Percentiles rank a stretch among this genome's conserved stretches.
Conservation (phyloP, 306 rosid genomes). For the Fagus crenata region DNA sequence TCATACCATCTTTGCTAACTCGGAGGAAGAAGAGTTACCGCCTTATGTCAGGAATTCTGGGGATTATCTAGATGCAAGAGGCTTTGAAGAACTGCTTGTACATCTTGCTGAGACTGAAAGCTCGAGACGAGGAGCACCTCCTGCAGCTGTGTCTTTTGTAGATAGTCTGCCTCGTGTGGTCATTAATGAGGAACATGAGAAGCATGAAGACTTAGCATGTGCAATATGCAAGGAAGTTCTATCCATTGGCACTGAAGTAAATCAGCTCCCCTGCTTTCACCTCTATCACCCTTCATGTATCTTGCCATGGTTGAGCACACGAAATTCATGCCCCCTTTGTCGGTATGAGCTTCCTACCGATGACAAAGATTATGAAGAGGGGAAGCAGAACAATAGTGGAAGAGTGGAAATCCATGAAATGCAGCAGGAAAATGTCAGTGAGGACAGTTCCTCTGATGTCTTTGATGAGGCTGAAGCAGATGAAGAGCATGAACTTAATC, state of each 20-base stretch:
- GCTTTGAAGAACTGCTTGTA: conserved; percentile 67
- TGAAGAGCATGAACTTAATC: conserved; percentile 39
- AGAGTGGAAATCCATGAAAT: conserved; percentile 40
- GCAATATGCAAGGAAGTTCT: conserved; percentile 90
- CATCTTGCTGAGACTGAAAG: conserved; percentile 71
- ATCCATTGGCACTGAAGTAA: conserved; percentile 55
- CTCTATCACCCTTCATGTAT: conserved; percentile 83
- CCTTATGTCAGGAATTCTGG: conserved; percentile 51
- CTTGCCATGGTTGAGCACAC: conserved; percentile 84
- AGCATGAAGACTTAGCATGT: conserved; percentile 66
- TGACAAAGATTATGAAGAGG: conserved; percentile 82
- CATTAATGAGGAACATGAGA: conserved; percentile 59
- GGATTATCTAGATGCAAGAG: conserved; percentile 67
- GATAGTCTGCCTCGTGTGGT: conserved; percentile 56
- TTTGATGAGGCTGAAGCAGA: conserved; percentile 45
- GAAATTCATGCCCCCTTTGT: conserved; percentile 93
- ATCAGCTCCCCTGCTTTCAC: conserved; percentile 86
- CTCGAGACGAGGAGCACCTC: conserved; percentile 90
- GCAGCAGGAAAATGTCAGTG: conserved; percentile 41
- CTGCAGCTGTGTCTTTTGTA: conserved; percentile 64
- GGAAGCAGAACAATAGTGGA: conserved; percentile 46
- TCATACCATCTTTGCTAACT: conserved; percentile 32
- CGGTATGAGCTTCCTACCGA: conserved; percentile 94
- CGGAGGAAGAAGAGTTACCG: conserved; percentile 47
- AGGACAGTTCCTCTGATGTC: conserved; percentile 45